These are phyloP conservation scores for Bruguiera parviflora DNA, from an alignment of 345 rosid species.

Conservation along the genomic window DNA sequence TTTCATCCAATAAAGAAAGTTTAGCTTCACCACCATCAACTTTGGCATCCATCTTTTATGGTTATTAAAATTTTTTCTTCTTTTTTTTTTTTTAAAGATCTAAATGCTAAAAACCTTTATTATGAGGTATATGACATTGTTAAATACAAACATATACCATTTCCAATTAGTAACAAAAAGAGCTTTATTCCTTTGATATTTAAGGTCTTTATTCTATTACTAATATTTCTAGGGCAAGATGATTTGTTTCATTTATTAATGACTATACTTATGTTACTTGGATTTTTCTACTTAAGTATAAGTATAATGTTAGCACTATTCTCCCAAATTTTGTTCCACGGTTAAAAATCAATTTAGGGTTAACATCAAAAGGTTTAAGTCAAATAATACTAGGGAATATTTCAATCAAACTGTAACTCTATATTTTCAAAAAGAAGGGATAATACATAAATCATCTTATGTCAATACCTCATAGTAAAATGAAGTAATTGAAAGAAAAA, in stretches of 20 bases:
- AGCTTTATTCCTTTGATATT: background rate
- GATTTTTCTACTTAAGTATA: background rate
- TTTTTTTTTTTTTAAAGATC: too few relatives aligned
- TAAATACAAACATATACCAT: too few relatives aligned
- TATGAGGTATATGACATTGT: background rate
- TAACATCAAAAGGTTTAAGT: background rate
- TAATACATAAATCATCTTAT: background rate
- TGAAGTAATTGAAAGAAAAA: background rate
- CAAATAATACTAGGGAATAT: too few relatives aligned
- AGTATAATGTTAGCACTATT: background rate
- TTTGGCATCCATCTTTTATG: background rate
- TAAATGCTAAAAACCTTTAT: background rate
- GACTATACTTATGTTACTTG: background rate
- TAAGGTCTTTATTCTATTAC: background rate
- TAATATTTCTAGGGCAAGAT: background rate
- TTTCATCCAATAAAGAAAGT: background rate
- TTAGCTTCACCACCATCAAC: background rate
- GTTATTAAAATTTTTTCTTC: background rate
- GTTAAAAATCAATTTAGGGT: background rate
- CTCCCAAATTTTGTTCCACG: background rate
- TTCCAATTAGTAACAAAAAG: too few relatives aligned
- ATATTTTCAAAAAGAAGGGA: background rate
- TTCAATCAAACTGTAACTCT: background rate
- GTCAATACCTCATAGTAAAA: background rate
- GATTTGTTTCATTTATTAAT: background rate